Conservation (phyloP, 177 flowering plant genomes). For the Vitis hybrid region DNA sequence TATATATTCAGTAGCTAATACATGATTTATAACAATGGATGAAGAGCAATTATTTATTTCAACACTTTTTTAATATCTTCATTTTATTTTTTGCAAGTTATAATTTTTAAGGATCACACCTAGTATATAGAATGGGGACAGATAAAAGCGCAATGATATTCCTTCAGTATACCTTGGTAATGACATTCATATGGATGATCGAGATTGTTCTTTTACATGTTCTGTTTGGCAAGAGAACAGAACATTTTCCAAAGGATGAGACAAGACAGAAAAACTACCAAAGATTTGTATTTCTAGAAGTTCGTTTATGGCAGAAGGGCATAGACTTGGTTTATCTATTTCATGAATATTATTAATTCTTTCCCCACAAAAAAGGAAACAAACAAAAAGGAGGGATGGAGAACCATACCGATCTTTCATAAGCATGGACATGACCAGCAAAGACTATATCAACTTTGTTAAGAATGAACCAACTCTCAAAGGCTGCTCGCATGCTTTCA, state of each 20-base stretch:
- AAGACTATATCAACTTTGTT: conserved; percentile 82
- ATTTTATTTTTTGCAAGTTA: no score
- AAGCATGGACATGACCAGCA: conserved; percentile 93
- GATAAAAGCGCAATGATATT: no score
- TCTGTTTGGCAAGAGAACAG: background rate
- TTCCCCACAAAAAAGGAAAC: background rate
- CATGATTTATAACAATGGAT: no score
- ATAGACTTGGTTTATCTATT: background rate
- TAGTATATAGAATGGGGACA: no score
- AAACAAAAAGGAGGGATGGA: conserved; percentile 1
- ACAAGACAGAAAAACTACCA: background rate
- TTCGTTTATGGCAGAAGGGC: background rate
- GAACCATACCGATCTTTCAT: conserved; percentile 81
- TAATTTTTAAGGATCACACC: no score
- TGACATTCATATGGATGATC: background rate
- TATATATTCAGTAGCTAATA: no score
- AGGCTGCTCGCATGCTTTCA: conserved; percentile 76
- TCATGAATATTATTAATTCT: background rate
- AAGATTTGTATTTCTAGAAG: background rate
- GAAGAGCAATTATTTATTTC: no score
- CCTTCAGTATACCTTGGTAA: no score
- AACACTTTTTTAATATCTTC: no score
- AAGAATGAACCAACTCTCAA: conserved; percentile 66
- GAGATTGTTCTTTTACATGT: background rate
- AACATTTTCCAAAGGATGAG: background rate